A percentile compares a stretch with the other conserved stretches of the same genome.
Conservation (phyloP, 2,329 filamentous ascomycete genomes). For the Exserohilum turcica region DNA sequence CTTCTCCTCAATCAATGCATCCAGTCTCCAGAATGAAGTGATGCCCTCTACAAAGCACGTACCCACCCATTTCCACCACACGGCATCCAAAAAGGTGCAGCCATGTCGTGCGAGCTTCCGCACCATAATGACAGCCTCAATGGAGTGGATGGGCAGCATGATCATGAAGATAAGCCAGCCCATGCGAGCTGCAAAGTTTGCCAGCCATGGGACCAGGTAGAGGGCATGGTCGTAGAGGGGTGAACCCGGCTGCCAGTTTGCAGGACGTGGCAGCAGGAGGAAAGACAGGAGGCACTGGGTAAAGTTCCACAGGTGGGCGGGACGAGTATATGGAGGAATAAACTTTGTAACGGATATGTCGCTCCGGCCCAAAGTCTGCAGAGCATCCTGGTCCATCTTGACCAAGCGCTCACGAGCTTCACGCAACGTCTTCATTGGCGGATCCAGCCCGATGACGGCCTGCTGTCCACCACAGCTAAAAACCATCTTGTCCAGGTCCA, state of each 20-base stretch:
- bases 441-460: slow-evolving; percentile 66
- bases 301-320: slow-evolving; percentile 59
- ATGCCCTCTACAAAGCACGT: slow-evolving; percentile 60
- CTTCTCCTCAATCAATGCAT: slow-evolving; percentile 34
- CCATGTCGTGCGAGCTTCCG: slow-evolving; percentile 57
- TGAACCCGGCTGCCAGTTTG: slow-evolving; percentile 44
- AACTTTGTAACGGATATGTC: slow-evolving; percentile 61
- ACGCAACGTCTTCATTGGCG: slow-evolving; percentile 69
- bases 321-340: slow-evolving; percentile 54
- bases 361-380: slow-evolving; percentile 65
- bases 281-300: slow-evolving; percentile 47
- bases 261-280: slow-evolving; percentile 32
- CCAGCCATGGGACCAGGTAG: slow-evolving; percentile 58
- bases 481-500: slow-evolving; percentile 67
- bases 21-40: slow-evolving; percentile 52
- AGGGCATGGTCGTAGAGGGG: slow-evolving; percentile 52
- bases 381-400: slow-evolving; percentile 69
- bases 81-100: slow-evolving; percentile 53
- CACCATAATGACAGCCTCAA: slow-evolving; percentile 63
- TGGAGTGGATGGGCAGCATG: slow-evolving; percentile 67
- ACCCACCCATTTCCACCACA: slow-evolving; percentile 62
- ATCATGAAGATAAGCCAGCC: slow-evolving; percentile 63
- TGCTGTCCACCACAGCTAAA: slow-evolving; percentile 60
- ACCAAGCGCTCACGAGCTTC: slow-evolving; percentile 75
- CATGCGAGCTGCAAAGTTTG: slow-evolving; percentile 62